A percentile compares a stretch with the other conserved stretches of the same genome.
phyloP scores from a whole-genome alignment of 176 grass and related monocot genomes.

The Puccinellia tenuiflora region DNA sequence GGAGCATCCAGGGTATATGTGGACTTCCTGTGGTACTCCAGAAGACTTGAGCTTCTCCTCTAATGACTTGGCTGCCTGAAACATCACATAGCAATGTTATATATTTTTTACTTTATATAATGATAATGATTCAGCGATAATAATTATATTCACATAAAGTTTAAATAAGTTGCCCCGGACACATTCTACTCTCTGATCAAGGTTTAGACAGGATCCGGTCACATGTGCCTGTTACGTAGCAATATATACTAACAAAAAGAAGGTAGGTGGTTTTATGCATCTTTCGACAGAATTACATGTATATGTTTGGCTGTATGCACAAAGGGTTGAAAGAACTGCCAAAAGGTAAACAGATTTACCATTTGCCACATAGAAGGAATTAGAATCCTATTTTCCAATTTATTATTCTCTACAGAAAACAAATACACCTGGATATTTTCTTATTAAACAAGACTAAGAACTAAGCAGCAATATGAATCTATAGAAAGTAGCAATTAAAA shows the following conservation, averaged over 20 bases:
- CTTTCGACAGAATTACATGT: not conserved
- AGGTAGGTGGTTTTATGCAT: not conserved
- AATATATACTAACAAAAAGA: not conserved
- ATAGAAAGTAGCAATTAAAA: not conserved
- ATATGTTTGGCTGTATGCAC: not conserved
- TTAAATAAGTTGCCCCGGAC: not conserved
- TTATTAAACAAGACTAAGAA: not conserved
- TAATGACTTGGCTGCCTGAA: slow-evolving; percentile 78
- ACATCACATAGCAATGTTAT: not conserved
- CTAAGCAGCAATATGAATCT: not conserved
- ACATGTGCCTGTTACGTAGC: not conserved
- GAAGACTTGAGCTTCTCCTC: slow-evolving; percentile 84
- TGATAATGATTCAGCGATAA: not conserved
- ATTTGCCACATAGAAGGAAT: not conserved
- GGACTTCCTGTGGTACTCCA: slow-evolving; percentile 60
- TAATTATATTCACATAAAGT: not conserved
- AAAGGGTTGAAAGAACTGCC: not conserved
- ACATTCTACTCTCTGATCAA: not conserved
- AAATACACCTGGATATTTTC: not conserved
- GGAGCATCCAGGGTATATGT: slow-evolving; percentile 66
- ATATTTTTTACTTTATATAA: not conserved
- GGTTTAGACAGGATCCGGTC: not conserved
- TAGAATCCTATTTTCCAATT: not conserved
- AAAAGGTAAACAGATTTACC: not conserved
- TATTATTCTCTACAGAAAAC: not conserved